Evolutionary conservation across 208 protist species (phyloP).

Genomic region (Trypanosoma congolense): DNA sequence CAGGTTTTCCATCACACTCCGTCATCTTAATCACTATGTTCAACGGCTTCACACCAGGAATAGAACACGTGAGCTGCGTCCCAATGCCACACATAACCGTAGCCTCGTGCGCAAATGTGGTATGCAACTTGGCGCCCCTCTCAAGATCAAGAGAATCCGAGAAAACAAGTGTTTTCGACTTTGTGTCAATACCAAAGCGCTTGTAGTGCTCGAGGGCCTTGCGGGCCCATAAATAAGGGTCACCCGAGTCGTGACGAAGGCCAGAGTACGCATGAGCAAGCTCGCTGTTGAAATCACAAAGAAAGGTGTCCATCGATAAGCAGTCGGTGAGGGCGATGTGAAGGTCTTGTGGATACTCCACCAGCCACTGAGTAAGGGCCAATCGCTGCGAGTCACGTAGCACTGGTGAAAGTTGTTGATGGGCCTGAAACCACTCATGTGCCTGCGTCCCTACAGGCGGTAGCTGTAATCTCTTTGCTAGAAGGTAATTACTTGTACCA

Average conservation of each 20-base stretch:
- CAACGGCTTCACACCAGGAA: conserved; percentile 59
- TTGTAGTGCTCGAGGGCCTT: conserved; percentile 82
- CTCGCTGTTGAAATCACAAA: conserved; percentile 60
- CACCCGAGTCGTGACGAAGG: conserved; percentile 80
- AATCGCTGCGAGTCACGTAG: conserved; percentile 65
- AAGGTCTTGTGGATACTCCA: conserved; percentile 77
- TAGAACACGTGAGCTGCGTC: conserved; percentile 82
- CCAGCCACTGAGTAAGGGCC: conserved; percentile 70
- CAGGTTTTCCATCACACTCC: conserved; percentile 75
- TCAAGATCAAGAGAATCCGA: conserved; percentile 83
- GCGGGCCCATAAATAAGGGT: conserved; percentile 62
- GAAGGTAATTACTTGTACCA: conserved; percentile 84
- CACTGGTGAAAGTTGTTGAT: conserved; percentile 73
- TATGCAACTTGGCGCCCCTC: conserved; percentile 50
- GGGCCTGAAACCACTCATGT: conserved; percentile 90
- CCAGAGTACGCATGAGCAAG: conserved; percentile 62
- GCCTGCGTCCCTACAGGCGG: conserved; percentile 76
- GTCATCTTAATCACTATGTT: conserved; percentile 92
- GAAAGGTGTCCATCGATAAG: conserved; percentile 88
- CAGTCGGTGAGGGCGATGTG: conserved; percentile 86
- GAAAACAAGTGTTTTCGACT: conserved; percentile 78
- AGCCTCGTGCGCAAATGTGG: conserved; percentile 45
- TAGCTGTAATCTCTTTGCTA: conserved; percentile 62
- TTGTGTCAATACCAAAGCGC: conserved; percentile 64
- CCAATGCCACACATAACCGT: conserved; percentile 83